phyloP scores from a whole-genome alignment of 257 asterid species.

The Solanum infundibuliforme region DNA sequence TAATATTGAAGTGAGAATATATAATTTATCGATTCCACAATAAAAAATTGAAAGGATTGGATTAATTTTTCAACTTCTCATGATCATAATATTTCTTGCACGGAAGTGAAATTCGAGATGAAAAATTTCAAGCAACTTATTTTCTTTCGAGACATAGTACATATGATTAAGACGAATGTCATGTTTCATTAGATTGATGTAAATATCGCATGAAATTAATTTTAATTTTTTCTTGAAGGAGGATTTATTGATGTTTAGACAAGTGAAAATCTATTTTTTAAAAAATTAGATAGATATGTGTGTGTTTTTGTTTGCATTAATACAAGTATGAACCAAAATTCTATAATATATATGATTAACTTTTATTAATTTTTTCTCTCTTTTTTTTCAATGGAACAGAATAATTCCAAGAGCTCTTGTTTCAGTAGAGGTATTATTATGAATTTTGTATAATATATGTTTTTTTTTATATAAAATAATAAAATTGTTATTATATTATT shows the following conservation, averaged over 20 bases:
- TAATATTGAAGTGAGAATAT: not conserved
- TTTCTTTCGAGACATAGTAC: not conserved
- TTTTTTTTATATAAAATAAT: not conserved
- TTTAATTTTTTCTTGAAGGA: not conserved
- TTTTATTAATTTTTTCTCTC: not conserved
- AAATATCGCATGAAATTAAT: not conserved
- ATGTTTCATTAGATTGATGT: not conserved
- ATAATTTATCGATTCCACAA: not conserved
- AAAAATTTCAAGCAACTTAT: not conserved
- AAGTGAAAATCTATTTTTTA: not conserved
- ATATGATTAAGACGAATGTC: not conserved
- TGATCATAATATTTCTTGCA: not conserved
- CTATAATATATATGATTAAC: not conserved
- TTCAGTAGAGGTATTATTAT: constrained; percentile 38
- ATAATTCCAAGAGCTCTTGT: constrained; percentile 58
- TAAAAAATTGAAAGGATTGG: not conserved
- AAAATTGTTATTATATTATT: not conserved
- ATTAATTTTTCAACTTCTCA: not conserved
- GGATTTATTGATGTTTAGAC: not conserved
- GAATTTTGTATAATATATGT: not conserved
- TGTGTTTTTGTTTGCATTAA: not conserved
- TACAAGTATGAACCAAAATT: not conserved
- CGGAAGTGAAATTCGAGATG: not conserved
- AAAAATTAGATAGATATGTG: too few relatives aligned
- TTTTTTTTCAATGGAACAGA: constrained; percentile 14